Percentiles rank a stretch among this genome's conserved stretches.
These are phyloP conservation scores for Emericellopsis atlantica DNA, from an alignment of 2,329 filamentous ascomycete genomes.

Conservation along the genomic window DNA sequence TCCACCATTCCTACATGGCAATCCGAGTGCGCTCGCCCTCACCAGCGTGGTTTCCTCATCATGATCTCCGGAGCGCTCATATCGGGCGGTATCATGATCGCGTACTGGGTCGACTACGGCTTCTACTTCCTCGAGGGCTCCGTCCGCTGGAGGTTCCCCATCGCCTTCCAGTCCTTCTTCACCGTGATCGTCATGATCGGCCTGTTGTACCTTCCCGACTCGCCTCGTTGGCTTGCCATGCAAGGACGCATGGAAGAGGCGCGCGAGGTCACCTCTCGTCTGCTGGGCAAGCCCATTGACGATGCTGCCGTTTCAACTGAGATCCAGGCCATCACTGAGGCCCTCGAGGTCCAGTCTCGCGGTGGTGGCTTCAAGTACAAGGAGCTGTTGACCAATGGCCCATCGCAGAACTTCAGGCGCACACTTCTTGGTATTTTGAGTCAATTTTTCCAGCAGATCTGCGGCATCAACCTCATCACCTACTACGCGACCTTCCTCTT, in stretches of 20 bases:
- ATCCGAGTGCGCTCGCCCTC: constrained; percentile 13
- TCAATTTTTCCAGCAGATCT: constrained; percentile 14
- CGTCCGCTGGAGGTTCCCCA: constrained; percentile 19
- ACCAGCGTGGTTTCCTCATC: constrained; percentile 14
- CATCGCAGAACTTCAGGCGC: constrained; percentile 26
- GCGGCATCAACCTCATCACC: constrained; percentile 20
- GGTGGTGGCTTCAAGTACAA: constrained; percentile 13
- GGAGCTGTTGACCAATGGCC: constrained; percentile 26
- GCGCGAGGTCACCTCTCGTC: constrained; percentile 9
- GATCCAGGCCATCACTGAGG: constrained; percentile 30
- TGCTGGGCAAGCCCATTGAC: constrained; percentile 11
- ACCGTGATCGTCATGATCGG: constrained; percentile 34
- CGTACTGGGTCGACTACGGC: constrained; percentile 18
- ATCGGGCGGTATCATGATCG: constrained; percentile 15
- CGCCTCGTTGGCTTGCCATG: constrained; percentile 33
- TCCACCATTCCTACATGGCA: constrained; percentile 16
- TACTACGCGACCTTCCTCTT: constrained; percentile 19
- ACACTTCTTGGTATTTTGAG: constrained; percentile 19
- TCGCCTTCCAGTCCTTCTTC: constrained; percentile 16
- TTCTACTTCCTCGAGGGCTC: constrained; percentile 15
- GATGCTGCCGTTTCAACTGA: constrained; percentile 12
- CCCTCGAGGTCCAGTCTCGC: constrained; percentile 13
- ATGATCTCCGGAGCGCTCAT: constrained; percentile 14
- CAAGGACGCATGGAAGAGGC: constrained; percentile 17
- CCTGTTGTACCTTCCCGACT: constrained; percentile 35